Conservation (phyloP, 2,329 filamentous ascomycete species). For the Rugonectria rugulosa region DNA sequence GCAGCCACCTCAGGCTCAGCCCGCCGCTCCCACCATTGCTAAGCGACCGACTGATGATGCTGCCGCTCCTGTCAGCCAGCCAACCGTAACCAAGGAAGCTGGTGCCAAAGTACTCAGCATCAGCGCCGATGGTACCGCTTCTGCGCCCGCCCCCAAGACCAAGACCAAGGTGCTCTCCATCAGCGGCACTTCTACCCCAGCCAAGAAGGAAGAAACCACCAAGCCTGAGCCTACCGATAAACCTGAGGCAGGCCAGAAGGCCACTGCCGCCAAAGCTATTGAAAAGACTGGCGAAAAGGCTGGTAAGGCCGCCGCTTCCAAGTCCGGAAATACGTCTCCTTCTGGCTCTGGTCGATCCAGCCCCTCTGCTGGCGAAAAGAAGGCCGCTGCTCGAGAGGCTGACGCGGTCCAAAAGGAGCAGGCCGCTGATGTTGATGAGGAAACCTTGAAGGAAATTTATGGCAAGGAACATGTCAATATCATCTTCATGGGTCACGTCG, state of each 20-base stretch:
- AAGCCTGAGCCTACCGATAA: slow-evolving; percentile 58
- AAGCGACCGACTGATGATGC: slow-evolving; percentile 43
- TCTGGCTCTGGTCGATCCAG: slow-evolving; percentile 83
- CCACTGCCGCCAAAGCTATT: slow-evolving; percentile 86
- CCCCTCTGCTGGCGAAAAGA: slow-evolving; percentile 70
- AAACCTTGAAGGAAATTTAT: slow-evolving; percentile 91
- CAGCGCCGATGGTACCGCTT: slow-evolving; percentile 60
- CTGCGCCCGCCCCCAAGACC: slow-evolving; percentile 55
- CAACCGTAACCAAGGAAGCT: slow-evolving; percentile 54
- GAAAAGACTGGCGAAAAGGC: slow-evolving; percentile 83
- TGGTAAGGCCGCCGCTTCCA: slow-evolving; percentile 51
- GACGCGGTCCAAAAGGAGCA: slow-evolving; percentile 88
- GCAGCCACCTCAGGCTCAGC: slow-evolving; percentile 47
- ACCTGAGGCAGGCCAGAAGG: slow-evolving; percentile 80
- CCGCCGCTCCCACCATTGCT: slow-evolving; percentile 34
- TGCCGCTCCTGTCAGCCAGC: slow-evolving; percentile 57
- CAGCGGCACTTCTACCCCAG: slow-evolving; percentile 42
- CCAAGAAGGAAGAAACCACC: slow-evolving; percentile 54
- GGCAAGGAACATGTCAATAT: slow-evolving; percentile 94
- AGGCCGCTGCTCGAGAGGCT: slow-evolving; percentile 68
- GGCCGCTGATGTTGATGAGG: slow-evolving; percentile 72
- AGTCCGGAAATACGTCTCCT: slow-evolving; percentile 78
- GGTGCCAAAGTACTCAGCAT: slow-evolving; percentile 76
- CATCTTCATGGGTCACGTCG: slow-evolving; percentile 97
- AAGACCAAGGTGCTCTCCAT: slow-evolving; percentile 58